Conservation (phyloP, 139 green algal genomes). For the Haematococcus lacustris region DNA sequence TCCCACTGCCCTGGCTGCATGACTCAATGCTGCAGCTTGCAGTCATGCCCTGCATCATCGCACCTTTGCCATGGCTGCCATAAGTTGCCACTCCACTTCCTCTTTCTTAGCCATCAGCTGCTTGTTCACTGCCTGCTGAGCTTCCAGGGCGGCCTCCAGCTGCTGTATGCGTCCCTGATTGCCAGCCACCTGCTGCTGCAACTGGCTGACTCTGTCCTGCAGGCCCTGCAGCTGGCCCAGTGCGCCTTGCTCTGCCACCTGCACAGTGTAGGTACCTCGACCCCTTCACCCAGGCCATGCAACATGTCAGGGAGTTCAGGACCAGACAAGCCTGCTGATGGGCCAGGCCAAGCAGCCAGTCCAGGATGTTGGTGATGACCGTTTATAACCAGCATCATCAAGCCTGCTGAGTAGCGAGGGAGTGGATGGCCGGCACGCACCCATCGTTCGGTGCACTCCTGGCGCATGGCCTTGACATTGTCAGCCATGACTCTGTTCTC, state of each 20-base stretch:
- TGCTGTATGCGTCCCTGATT: slow-evolving; percentile 1
- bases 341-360: no score
- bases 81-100: slow-evolving; percentile 61
- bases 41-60: no score
- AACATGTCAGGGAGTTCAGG: no score
- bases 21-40: no score
- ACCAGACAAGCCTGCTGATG: no score
- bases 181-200: slow-evolving; percentile 2
- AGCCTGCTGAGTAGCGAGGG: not conserved
- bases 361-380: no score
- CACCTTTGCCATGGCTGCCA: slow-evolving; percentile 35
- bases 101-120: slow-evolving; percentile 50
- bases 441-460: slow-evolving; percentile 50
- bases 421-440: slow-evolving; percentile 15
- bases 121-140: slow-evolving; percentile 33
- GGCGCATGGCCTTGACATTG: slow-evolving; percentile 31
- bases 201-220: slow-evolving; percentile 14
- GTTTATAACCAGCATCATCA: not conserved
- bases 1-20: no score
- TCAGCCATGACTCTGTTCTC: slow-evolving; percentile 34
- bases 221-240: slow-evolving; percentile 16
- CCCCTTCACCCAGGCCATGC: no score
- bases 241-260: slow-evolving; percentile 32
- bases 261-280: not conserved
- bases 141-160: slow-evolving; percentile 20